Evolutionary conservation across 768 basidiomycete genomes (phyloP), one percentile per base, ranked within the genome.

Genomic region (Amanita brunnescens): DNA sequence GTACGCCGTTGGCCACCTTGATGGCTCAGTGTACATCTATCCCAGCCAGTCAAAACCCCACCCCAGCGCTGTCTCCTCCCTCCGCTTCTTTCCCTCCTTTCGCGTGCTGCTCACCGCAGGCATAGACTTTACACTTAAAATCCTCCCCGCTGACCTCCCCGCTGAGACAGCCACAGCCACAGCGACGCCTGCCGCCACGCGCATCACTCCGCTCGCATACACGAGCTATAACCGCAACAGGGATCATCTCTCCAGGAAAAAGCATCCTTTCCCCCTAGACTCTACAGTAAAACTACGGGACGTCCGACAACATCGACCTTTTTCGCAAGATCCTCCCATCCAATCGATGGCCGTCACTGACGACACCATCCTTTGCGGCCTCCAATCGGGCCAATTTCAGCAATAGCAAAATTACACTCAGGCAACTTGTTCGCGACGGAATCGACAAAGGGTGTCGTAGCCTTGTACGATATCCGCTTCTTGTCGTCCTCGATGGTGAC

Each of bases 201-300:
- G n/a, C n/a, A n/a, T n/a, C n/a, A n/a, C n/a, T n/a, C n/a, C n/a
- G n/a, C n/a, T 84, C 79, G 0, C 91, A 91, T 61, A 78, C 74
- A 0, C 75, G 82, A 5, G 68, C 78, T 0, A 73, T 90, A 29
- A 87, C 88, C 0, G 74, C 75, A 4, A 76, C 77, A 0, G 73
- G 71, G 2, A 87, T 91, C 55, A 68, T 91, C 35, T 76, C 77
- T 2, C 20, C 42, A 2, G 89, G 89, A 0, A 75, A 79, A 20
- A 81, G 81, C 57, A 63, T 91, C 44, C 58, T 91, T 4, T 85
- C 85, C 8, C 68, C 0, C n/a, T n/a, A n/a, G n/a, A n/a, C n/a
- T n/a, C n/a, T n/a, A 83, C 82, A 0, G 60, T 89, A 20, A 74
- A 80, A 43, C 67, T 88, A 3, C 90, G 89, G 88, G 83, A 88